These are phyloP conservation scores for Tricharina praecox DNA, from an alignment of 495 filamentous ascomycete species.

Conservation along the genomic window DNA sequence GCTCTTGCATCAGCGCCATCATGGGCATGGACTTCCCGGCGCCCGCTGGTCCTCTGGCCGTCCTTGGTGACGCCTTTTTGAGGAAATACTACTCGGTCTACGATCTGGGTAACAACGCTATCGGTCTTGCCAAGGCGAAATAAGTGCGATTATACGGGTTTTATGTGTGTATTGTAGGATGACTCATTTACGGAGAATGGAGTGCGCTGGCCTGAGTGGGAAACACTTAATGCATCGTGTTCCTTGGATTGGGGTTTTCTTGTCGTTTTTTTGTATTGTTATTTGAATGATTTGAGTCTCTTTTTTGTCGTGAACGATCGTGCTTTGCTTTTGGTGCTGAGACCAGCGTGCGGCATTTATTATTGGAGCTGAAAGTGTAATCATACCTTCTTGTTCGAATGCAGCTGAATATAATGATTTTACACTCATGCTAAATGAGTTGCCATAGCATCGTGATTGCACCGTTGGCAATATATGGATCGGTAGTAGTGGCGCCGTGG, in stretches of 20 bases:
- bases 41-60: slow-evolving; percentile 80
- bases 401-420: no score
- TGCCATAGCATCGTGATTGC: no score
- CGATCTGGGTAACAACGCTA: slow-evolving; percentile 65
- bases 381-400: no score
- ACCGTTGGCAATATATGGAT: no score
- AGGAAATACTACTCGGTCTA: slow-evolving; percentile 96
- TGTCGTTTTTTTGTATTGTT: background rate
- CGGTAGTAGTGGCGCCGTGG: no score
- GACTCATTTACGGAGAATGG: background rate
- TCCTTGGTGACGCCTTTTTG: slow-evolving; percentile 95
- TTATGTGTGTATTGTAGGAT: slow-evolving; percentile 3
- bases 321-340: no score
- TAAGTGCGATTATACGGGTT: slow-evolving; percentile 1
- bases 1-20: slow-evolving; percentile 90
- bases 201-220: background rate
- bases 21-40: slow-evolving; percentile 96
- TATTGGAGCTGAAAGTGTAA: no score
- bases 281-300: no score
- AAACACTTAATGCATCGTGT: no score
- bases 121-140: slow-evolving; percentile 65
- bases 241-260: background rate
- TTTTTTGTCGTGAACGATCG: no score
- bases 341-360: no score
- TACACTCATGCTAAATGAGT: no score